phyloP scores from a whole-genome alignment of 106 monocot genomes.

The Acorus calamus region DNA sequence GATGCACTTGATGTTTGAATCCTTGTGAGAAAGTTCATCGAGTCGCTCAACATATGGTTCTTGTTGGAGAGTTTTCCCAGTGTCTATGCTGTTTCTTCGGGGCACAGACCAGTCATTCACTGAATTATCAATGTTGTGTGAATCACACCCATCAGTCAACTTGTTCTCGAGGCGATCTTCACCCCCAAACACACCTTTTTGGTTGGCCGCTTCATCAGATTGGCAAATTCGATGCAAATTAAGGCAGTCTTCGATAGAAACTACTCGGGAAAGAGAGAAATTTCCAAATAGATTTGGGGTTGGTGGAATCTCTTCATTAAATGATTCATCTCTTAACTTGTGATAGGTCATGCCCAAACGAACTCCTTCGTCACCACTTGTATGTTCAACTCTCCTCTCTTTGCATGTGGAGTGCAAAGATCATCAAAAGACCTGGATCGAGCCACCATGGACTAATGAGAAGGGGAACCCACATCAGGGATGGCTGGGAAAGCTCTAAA shows the following conservation, averaged over 20 bases:
- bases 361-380: neutral
- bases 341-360: too few relatives aligned
- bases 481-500: constrained; percentile 1
- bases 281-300: too few relatives aligned
- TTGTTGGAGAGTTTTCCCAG: constrained; percentile 2
- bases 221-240: too few relatives aligned
- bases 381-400: constrained; percentile 1
- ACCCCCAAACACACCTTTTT: constrained; percentile 1
- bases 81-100: constrained; percentile 7
- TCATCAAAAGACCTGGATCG: constrained; percentile 31
- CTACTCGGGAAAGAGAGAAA: too few relatives aligned
- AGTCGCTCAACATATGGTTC: constrained; percentile 4
- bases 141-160: constrained; percentile 6
- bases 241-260: too few relatives aligned
- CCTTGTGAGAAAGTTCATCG: constrained; percentile 18
- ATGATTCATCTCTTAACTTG: too few relatives aligned
- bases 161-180: neutral
- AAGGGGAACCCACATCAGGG: constrained; percentile 2
- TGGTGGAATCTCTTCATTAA: too few relatives aligned
- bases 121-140: constrained; percentile 1
- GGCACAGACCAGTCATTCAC: constrained; percentile 1
- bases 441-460: neutral
- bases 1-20: constrained; percentile 40
- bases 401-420: constrained; percentile 7
- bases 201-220: neutral